These are phyloP conservation scores for Phytopythium ostracodes DNA, from an alignment of 352 stramenopile genomes.

Conservation along the genomic window DNA sequence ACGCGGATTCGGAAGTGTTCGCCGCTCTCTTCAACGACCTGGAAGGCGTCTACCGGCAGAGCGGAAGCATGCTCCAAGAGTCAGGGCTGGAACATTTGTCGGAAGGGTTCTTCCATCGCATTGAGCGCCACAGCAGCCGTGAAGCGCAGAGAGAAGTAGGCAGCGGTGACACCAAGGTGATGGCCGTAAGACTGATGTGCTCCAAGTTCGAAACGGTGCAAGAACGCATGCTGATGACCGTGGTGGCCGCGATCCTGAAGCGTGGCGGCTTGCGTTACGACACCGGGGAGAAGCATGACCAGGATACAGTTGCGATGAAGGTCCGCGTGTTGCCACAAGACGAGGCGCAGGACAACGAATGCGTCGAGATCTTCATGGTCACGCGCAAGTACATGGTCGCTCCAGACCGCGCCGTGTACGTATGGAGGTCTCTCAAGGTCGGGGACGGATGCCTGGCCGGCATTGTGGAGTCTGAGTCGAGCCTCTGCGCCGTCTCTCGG, in stretches of 20 bases:
- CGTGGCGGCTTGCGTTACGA: neutral
- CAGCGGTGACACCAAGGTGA: neutral
- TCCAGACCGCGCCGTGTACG: neutral
- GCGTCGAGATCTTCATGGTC: neutral
- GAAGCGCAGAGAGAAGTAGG: neutral
- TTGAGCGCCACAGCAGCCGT: too few relatives aligned
- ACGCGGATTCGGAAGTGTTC: neutral
- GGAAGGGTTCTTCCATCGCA: neutral
- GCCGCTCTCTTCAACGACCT: neutral
- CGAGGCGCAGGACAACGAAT: neutral
- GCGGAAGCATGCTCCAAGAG: neutral
- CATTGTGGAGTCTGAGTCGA: neutral
- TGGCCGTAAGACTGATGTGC: neutral
- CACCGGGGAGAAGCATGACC: too few relatives aligned
- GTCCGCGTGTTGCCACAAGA: neutral
- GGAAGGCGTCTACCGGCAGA: neutral
- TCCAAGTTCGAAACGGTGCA: neutral
- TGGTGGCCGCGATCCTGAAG: neutral
- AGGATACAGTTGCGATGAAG: neutral
- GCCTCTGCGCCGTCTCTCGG: neutral
- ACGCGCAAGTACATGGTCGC: neutral
- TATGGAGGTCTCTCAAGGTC: neutral
- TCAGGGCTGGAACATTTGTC: neutral
- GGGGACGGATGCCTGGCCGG: neutral
- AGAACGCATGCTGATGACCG: neutral